Evolutionary conservation across 768 basidiomycete species (phyloP).

Genomic region (Chalciporus pseudorubinellus): DNA sequence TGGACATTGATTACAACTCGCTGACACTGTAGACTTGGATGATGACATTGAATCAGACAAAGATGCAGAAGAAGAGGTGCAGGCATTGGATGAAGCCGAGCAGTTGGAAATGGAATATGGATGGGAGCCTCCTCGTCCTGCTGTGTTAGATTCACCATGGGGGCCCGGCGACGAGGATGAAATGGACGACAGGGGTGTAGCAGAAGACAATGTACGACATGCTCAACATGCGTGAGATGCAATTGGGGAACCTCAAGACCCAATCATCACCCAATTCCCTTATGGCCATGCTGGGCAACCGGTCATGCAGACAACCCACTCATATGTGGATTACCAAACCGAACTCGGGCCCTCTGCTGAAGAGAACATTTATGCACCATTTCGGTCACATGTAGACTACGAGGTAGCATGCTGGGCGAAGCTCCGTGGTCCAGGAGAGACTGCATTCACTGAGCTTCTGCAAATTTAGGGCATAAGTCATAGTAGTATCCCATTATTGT

Average conservation of each 20-base stretch:
- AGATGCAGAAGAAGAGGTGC: not conserved
- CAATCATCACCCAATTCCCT: not conserved
- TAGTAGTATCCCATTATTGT: not conserved
- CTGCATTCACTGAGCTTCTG: constrained; percentile 38
- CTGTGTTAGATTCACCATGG: too few relatives aligned
- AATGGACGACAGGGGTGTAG: too few relatives aligned
- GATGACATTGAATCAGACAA: not conserved
- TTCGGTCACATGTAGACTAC: constrained; percentile 37
- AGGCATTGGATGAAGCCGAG: not conserved
- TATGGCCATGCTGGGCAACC: not conserved
- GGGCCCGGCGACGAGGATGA: not conserved
- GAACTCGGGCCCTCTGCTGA: not conserved
- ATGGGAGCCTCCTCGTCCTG: not conserved
- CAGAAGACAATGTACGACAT: not conserved
- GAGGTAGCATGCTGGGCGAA: constrained; percentile 42
- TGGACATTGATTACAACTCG: too few relatives aligned
- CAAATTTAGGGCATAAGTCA: constrained; percentile 38
- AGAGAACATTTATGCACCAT: constrained; percentile 29
- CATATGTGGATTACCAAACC: not conserved
- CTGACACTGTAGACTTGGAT: too few relatives aligned
- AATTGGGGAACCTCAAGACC: not conserved
- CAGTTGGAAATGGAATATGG: not conserved
- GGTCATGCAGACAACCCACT: not conserved
- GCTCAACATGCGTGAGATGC: not conserved
- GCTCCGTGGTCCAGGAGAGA: constrained; percentile 33